Evolutionary conservation across 805 yeast genomes (phyloP), one percentile per base, ranked within the genome.

Genomic region (Wickerhamomyces canadensis): DNA sequence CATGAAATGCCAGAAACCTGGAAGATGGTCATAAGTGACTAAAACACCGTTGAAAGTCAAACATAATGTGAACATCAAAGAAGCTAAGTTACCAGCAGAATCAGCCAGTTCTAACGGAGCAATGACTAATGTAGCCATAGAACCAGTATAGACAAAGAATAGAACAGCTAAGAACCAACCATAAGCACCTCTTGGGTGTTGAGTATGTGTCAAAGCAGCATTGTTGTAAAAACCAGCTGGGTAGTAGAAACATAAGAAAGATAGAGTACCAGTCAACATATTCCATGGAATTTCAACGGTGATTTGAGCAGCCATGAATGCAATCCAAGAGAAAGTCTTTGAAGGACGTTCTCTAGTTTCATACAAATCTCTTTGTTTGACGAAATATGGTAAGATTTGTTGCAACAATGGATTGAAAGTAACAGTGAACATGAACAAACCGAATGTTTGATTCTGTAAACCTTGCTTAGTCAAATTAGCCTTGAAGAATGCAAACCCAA

Each of bases 1-100:
- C 85, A 83, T 78, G 67, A 80, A 83, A 27, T 70, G 65, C 87
- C 88, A 79, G 66, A 84, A 84, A 14, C 85, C 76, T 18, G 83
- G 82, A 62, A 79, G 53, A 21, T 57, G 59, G 12, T 64, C 62
- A 39, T 76, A 70, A 17, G 73, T 64, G 10, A 74, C 76, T 62
- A 84, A 62, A 33, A 80, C 85, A 69, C 93, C 94, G 69, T 86
- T 80, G 72, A 83, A 81, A 37, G 74, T 71, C 58, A 84, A 63
- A 24, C 76, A 63, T 67, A 80, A 61, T 3, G 82, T 74, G 57
- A 76, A 80, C 44, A 78, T 55, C 45, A 81, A 50, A 23, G 72
- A 62, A 1, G 76, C 71, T 41, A 77, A 46, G 48, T 78, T 76
- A 38, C 81, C 85, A 27, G 84, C 88, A 50, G 77, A 76, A 36